Base-by-base conservation (phyloP, 305 asterid species). In the Andrographis paniculata region DNA sequence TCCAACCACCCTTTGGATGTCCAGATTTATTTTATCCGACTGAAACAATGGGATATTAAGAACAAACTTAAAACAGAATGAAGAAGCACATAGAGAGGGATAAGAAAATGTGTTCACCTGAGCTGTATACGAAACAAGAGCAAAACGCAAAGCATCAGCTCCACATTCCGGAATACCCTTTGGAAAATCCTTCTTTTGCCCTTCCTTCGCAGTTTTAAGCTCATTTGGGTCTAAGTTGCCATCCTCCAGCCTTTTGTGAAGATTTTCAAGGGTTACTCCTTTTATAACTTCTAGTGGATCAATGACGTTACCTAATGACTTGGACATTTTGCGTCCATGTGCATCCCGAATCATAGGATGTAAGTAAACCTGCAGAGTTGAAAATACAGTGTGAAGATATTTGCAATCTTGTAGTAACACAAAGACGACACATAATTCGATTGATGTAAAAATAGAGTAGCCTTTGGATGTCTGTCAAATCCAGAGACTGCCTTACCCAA, bases 311-410 rank as follows among this genome's bases (percentile, higher is more conserved):
- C 98, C 98, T 42, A 86, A 63, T 11, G 98, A 86, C 73, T 91
- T 86, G 18, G 98, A 91, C 98, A 91, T 91, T 73, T 86, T 91
- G 46, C 94, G 95, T 44, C 96, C 98, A 64, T 86, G 98, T 0
- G 98, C 95, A 75, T 89, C 98, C 24, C 98, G 86, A 55, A 86
- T 68, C 92, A 89, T 89, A 24, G 94, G 98, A 56, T 89, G 96
- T 78, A 86, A 73, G 64, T 82, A 89, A 62, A 89, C 92, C 98
- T 85, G 67, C 42, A 53, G 14, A 46, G 43, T 47, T 27, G 31
- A 48, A 54, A 65, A 45, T 33, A 18, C 14, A 10, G 11, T 46
- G 11, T 28, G 33, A 28, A 28, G 33, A 9, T 22, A 61, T 50
- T 53, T 41, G 15, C 45, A 50, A 39, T 12, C 39, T 22, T 24